Percentiles rank a stretch among this genome's conserved stretches.
Conservation (phyloP, 768 basidiomycete species). For the Leccinum variicolor region DNA sequence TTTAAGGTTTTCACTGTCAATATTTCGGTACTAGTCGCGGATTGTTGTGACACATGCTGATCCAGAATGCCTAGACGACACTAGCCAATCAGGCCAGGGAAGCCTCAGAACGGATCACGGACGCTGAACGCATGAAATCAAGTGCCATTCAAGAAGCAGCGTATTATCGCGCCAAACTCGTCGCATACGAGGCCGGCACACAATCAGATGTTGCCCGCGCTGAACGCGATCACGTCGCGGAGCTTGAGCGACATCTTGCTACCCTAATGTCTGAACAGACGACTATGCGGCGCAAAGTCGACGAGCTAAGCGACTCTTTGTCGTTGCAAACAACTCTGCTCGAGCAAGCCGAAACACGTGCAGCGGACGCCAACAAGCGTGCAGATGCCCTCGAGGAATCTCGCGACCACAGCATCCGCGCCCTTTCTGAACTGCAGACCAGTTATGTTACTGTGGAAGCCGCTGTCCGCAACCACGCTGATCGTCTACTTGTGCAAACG, state of each 20-base stretch:
- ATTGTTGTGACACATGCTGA: constrained; percentile 10
- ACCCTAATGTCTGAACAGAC: constrained; percentile 59
- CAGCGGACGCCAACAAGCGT: constrained; percentile 68
- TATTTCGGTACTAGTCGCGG: not conserved
- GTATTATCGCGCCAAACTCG: constrained; percentile 93
- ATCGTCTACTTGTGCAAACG: constrained; percentile 68
- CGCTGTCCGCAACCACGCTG: constrained; percentile 71
- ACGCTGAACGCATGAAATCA: constrained; percentile 72
- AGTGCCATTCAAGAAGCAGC: constrained; percentile 92
- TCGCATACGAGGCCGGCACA: constrained; percentile 72
- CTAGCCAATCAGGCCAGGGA: constrained; percentile 73
- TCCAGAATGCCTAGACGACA: constrained; percentile 45
- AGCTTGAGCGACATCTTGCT: constrained; percentile 71
- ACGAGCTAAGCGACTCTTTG: constrained; percentile 70
- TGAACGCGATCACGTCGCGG: constrained; percentile 72
- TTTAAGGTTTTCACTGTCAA: not conserved
- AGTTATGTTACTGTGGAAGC: constrained; percentile 57
- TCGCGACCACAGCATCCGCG: constrained; percentile 59
- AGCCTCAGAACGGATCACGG: constrained; percentile 72
- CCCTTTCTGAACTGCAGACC: constrained; percentile 69
- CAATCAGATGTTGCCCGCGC: constrained; percentile 63
- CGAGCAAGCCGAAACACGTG: constrained; percentile 77
- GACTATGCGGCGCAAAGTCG: constrained; percentile 65
- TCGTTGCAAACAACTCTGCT: constrained; percentile 72
- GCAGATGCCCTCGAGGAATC: constrained; percentile 71